A percentile compares a stretch with the other conserved stretches of the same genome.
These are phyloP conservation scores for Candida sp. DNA, from an alignment of 1,139 yeast species.

Conservation along the genomic window DNA sequence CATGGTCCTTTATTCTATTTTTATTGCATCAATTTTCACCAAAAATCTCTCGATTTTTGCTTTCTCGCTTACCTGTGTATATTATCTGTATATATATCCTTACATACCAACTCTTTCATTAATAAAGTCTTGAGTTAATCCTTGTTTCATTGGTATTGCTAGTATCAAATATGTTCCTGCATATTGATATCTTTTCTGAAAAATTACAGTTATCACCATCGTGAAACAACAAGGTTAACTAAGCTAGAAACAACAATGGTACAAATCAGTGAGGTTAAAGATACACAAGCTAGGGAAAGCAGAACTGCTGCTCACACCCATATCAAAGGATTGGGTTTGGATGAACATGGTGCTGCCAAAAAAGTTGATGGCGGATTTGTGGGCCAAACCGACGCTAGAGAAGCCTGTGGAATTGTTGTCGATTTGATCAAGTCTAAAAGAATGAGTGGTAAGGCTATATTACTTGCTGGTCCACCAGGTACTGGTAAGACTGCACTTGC, in stretches of 20 bases:
- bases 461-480: constrained; percentile 97
- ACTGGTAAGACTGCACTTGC: constrained; percentile 98
- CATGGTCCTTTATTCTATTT: too few relatives aligned
- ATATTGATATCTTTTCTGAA: too few relatives aligned
- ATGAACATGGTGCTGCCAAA: constrained; percentile 85
- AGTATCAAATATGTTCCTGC: too few relatives aligned
- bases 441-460: constrained; percentile 94
- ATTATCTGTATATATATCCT: background rate
- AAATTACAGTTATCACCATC: background rate
- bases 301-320: constrained; percentile 98
- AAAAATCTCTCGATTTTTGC: too few relatives aligned
- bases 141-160: too few relatives aligned
- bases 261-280: constrained; percentile 79
- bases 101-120: too few relatives aligned
- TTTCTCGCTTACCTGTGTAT: too few relatives aligned
- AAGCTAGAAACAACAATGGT: constrained; percentile 51
- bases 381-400: constrained; percentile 93
- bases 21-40: too few relatives aligned
- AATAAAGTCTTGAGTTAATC: too few relatives aligned
- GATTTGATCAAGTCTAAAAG: constrained; percentile 90
- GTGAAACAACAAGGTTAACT: background rate
- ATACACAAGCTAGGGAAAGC: constrained; percentile 50
- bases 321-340: constrained; percentile 91
- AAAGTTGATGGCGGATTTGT: constrained; percentile 92
- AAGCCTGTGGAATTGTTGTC: constrained; percentile 95